Conservation (phyloP, 2,329 filamentous ascomycete genomes). For the Fusarium beomiforme region DNA sequence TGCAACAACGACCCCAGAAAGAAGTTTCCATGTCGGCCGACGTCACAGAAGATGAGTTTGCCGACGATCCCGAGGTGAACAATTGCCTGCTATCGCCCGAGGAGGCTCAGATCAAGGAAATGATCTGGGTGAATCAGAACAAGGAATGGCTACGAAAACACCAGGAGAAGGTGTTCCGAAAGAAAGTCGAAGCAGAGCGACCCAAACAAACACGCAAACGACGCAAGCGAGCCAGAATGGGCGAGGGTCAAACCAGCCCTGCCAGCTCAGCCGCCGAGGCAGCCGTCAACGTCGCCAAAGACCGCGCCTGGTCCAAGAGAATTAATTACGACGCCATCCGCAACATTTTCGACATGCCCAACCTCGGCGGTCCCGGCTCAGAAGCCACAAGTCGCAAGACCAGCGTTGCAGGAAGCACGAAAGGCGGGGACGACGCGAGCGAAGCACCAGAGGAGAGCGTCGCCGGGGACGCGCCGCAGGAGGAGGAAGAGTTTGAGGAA, state of each 20-base stretch:
- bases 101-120: slow-evolving; percentile 85
- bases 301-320: slow-evolving; percentile 75
- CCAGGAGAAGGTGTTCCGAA: slow-evolving; percentile 82
- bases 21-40: slow-evolving; percentile 68
- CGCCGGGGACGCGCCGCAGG: slow-evolving; percentile 49
- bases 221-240: slow-evolving; percentile 66
- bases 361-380: slow-evolving; percentile 58
- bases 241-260: slow-evolving; percentile 72
- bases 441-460: slow-evolving; percentile 51
- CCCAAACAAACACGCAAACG: slow-evolving; percentile 68
- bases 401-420: slow-evolving; percentile 50
- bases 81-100: slow-evolving; percentile 79
- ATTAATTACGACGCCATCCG: slow-evolving; percentile 77
- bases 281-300: slow-evolving; percentile 73
- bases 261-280: slow-evolving; percentile 76
- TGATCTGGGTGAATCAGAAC: slow-evolving; percentile 94
- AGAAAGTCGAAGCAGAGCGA: slow-evolving; percentile 69
- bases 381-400: slow-evolving; percentile 59
- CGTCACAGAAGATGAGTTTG: slow-evolving; percentile 84
- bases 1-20: slow-evolving; percentile 58
- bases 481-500: slow-evolving; percentile 50
- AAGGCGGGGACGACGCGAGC: slow-evolving; percentile 49
- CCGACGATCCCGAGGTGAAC: slow-evolving; percentile 85
- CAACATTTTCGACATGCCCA: slow-evolving; percentile 63
- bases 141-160: slow-evolving; percentile 91